These are phyloP conservation scores for Malus orientalis DNA, from an alignment of 306 rosid genomes.

Conservation along the genomic window DNA sequence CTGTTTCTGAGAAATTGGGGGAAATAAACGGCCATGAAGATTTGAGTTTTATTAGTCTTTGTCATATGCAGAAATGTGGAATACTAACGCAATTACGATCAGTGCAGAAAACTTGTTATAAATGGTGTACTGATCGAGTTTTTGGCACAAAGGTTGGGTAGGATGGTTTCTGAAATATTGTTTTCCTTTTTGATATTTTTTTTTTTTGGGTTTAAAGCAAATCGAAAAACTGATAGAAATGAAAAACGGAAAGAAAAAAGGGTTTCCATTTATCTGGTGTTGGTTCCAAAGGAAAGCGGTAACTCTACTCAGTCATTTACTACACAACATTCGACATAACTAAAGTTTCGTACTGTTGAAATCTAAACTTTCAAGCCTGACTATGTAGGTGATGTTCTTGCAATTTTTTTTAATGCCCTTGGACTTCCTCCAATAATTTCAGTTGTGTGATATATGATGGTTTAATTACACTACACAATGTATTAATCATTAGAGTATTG, in stretches of 20 bases:
- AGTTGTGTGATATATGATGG: neutral
- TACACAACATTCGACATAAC: neutral
- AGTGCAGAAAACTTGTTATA: neutral
- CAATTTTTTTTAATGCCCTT: neutral
- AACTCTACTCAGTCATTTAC: neutral
- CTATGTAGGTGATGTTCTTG: neutral
- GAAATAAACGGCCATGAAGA: neutral
- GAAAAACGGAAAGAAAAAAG: neutral
- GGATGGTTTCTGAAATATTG: neutral
- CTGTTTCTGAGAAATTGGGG: neutral
- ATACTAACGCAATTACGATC: neutral
- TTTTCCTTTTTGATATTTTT: neutral
- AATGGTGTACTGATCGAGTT: neutral
- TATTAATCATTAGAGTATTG: constrained; percentile 3
- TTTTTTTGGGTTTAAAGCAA: neutral
- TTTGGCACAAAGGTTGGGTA: neutral
- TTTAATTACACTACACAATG: neutral
- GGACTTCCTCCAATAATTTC: neutral
- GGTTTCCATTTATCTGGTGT: neutral
- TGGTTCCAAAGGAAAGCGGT: neutral
- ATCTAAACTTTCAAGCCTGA: neutral
- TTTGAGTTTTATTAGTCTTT: neutral
- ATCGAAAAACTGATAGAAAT: neutral
- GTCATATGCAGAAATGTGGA: neutral
- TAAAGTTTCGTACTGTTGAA: neutral